Evolutionary conservation across 2,329 filamentous ascomycete genomes (phyloP).

Genomic region (Dendryphion nanum): DNA sequence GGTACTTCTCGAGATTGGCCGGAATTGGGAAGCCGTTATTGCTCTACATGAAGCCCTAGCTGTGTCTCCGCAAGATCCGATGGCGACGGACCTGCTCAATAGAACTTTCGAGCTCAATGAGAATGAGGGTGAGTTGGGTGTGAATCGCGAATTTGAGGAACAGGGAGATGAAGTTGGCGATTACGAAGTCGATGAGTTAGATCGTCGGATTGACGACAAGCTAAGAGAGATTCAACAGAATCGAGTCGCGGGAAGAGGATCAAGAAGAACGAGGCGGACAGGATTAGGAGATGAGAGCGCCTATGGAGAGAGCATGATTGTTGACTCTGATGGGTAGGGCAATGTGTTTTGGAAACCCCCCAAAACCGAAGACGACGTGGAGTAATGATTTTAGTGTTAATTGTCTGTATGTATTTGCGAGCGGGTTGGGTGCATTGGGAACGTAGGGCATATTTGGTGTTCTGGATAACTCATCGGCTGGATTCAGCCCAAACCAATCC

Average conservation of each 20-base stretch:
- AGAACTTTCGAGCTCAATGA: slow-evolving; percentile 58
- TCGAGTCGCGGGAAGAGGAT: slow-evolving; percentile 55
- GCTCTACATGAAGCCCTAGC: slow-evolving; percentile 83
- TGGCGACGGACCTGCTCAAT: slow-evolving; percentile 74
- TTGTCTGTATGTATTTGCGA: too few species aligned
- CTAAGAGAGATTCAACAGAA: slow-evolving; percentile 49
- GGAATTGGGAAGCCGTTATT: slow-evolving; percentile 73
- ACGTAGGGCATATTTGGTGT: too few species aligned
- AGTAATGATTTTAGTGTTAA: too few species aligned
- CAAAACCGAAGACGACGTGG: too few species aligned
- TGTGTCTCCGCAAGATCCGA: slow-evolving; percentile 74
- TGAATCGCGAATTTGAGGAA: slow-evolving; percentile 1
- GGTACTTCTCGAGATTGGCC: slow-evolving; percentile 74
- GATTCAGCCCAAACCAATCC: too few species aligned
- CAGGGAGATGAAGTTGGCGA: slow-evolving; percentile 1
- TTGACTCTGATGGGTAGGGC: slow-evolving; percentile 57
- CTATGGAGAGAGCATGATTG: slow-evolving; percentile 52
- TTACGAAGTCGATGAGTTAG: slow-evolving; percentile 51
- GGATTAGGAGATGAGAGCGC: slow-evolving; percentile 42
- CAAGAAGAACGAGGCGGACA: slow-evolving; percentile 46
- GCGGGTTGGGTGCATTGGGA: too few species aligned
- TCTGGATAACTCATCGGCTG: too few species aligned
- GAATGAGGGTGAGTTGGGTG: slow-evolving; percentile 11
- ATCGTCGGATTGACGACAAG: slow-evolving; percentile 51
- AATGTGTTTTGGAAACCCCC: too few species aligned